Conservation (phyloP, 2,329 filamentous ascomycete species). For the Amphichorda felina region DNA sequence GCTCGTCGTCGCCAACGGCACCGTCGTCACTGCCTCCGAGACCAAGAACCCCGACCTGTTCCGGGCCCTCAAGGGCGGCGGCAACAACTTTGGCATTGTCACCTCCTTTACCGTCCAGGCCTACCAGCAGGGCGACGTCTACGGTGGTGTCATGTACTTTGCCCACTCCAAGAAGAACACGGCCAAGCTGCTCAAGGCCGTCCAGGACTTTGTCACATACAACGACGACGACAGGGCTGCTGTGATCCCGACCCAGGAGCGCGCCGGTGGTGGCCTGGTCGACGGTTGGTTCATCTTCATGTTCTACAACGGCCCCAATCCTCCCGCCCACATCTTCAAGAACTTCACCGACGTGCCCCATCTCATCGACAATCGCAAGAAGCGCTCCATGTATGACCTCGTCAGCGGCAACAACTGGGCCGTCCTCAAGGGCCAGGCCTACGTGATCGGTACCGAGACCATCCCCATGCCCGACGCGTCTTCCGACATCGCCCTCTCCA, state of each 20-base stretch:
- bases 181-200: background rate
- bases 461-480: constrained; percentile 17
- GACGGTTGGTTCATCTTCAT: background rate
- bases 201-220: background rate
- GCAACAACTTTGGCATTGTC: constrained; percentile 27
- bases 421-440: constrained; percentile 6
- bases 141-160: background rate
- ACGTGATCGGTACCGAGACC: constrained; percentile 23
- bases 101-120: constrained; percentile 16
- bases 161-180: background rate
- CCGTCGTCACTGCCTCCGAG: constrained; percentile 26
- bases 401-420: constrained; percentile 11
- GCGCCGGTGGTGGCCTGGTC: background rate
- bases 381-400: constrained; percentile 34
- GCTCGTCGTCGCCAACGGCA: constrained; percentile 33
- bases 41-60: constrained; percentile 29
- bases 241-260: background rate
- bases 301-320: constrained; percentile 48
- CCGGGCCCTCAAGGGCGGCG: constrained; percentile 29
- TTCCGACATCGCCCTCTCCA: constrained; percentile 14
- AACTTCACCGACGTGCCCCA: constrained; percentile 24
- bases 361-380: constrained; percentile 30
- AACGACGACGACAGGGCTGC: background rate
- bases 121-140: constrained; percentile 11
- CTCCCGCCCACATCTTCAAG: constrained; percentile 40